Conservation (phyloP, 768 basidiomycete species). For the Mycena galopus region DNA sequence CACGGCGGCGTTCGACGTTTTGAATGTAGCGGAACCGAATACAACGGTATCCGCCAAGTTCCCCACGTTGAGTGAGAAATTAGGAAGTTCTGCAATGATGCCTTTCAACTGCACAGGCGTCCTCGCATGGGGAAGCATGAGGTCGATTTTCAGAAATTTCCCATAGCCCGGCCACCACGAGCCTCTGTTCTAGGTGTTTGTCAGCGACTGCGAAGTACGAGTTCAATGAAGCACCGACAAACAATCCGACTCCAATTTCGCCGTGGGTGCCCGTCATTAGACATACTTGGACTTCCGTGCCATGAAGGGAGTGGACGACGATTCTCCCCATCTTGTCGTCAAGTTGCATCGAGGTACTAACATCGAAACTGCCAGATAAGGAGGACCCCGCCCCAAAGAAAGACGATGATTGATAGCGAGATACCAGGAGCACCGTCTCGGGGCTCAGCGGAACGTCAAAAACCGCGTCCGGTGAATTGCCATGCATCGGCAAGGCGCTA, state of each 20-base stretch:
- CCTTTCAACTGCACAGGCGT: constrained; percentile 5
- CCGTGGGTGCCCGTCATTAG: neutral
- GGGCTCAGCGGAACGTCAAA: constrained; percentile 19
- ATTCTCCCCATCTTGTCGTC: constrained; percentile 11
- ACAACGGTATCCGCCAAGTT: neutral
- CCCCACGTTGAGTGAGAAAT: constrained; percentile 20
- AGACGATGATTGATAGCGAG: neutral
- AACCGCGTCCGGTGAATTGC: neutral
- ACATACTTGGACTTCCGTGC: neutral
- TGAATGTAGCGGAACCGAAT: constrained; percentile 2
- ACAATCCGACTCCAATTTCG: constrained; percentile 22
- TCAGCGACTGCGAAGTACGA: neutral
- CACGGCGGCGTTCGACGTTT: constrained; percentile 17
- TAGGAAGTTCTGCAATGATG: constrained; percentile 18
- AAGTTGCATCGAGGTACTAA: constrained; percentile 15
- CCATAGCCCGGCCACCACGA: neutral
- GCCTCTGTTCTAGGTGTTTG: neutral
- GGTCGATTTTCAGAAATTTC: constrained; percentile 6
- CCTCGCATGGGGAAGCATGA: constrained; percentile 6
- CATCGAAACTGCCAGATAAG: constrained; percentile 3
- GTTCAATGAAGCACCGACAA: constrained; percentile 13
- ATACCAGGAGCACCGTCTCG: neutral
- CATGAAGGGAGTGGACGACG: neutral
- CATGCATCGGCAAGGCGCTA: neutral
- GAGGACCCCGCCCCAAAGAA: neutral